Evolutionary conservation across 345 rosid species (phyloP), one percentile per base, ranked within the genome.

Genomic region (Camelina laxa): DNA sequence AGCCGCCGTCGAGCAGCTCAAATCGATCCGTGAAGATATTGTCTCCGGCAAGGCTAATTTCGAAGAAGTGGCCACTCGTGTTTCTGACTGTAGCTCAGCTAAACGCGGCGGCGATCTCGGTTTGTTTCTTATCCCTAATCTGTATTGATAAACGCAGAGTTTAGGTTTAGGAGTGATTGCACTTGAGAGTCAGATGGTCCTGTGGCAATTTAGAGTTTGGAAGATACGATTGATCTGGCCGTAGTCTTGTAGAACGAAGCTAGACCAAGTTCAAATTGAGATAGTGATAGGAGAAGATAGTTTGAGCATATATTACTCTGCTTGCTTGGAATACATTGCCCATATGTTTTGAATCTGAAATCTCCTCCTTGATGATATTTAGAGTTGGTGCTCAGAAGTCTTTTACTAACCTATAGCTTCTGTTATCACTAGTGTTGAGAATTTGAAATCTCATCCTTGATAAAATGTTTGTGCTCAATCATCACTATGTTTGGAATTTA

Each of bases 101-200:
- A 91, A 91, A 72, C 97, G 98, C 54, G 97, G 97, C 69, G 97
- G 96, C 16, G 98, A 91, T 81, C 92, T 91, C 4, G 97, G 98
- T 94, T 41, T 65, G 87, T 78, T 78, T 60, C 39, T 48, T 14
- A 17, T 16, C 60, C n/a, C 7, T 1, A 54, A 42, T 27, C 53
- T 61, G 5, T 68, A 20, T n/a, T n/a, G 30, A 44, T 65, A 1
- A 56, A 10, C 5, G 31, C 27, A 24, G 4, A 63, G 64, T 73
- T 73, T 41, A 63, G 70, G 63, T 54, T 21, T 63, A 27, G 38
- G 53, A 30, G 27, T 53, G 22, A 30, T 50, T 53, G 39, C 1
- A 19, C 5, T 61, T 62, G 4, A 38, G 51, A 12, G 5, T 62
- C 6, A 48, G 67, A 59, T 24, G 27, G 3, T 70, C 58, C 9